These are phyloP conservation scores for Candida maesae DNA, from an alignment of 805 yeast species.

Conservation along the genomic window DNA sequence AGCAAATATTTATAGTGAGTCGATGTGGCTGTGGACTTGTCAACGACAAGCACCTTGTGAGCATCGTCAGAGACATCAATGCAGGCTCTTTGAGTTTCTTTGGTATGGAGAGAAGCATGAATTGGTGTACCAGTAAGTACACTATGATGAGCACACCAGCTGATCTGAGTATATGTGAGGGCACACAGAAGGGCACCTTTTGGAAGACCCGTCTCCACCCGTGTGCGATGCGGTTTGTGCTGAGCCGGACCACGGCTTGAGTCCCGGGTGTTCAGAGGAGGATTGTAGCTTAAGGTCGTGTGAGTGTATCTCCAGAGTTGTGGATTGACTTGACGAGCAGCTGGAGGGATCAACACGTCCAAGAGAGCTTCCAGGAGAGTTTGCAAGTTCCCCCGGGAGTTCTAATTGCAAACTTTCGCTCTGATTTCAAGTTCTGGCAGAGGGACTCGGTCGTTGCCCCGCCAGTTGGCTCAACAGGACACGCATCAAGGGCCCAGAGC, in stretches of 20 bases:
- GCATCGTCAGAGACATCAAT: background rate
- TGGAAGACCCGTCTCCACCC: constrained; percentile 4
- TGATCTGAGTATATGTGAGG: constrained; percentile 15
- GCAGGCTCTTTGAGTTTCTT: background rate
- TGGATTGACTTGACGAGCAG: no score
- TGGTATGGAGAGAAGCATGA: constrained; percentile 1
- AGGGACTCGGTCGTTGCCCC: no score
- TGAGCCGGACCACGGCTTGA: constrained; percentile 16
- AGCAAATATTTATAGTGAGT: constrained; percentile 27
- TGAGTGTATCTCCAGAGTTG: no score
- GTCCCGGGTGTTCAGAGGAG: no score
- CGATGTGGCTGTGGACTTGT: constrained; percentile 15
- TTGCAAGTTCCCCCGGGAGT: no score
- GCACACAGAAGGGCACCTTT: constrained; percentile 12
- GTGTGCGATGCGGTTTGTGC: constrained; percentile 17
- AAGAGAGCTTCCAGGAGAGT: no score
- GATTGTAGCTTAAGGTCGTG: no score
- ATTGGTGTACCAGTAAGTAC: constrained; percentile 10
- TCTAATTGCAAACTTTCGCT: no score
- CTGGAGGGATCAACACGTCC: no score
- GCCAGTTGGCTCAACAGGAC: no score
- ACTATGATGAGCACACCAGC: constrained; percentile 3
- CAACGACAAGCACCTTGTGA: constrained; percentile 14
- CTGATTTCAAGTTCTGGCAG: no score
- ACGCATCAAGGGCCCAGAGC: no score